Evolutionary conservation across 1,139 yeast genomes (phyloP), one percentile per base, ranked within the genome.

Genomic region (Ogataea hybrid): DNA sequence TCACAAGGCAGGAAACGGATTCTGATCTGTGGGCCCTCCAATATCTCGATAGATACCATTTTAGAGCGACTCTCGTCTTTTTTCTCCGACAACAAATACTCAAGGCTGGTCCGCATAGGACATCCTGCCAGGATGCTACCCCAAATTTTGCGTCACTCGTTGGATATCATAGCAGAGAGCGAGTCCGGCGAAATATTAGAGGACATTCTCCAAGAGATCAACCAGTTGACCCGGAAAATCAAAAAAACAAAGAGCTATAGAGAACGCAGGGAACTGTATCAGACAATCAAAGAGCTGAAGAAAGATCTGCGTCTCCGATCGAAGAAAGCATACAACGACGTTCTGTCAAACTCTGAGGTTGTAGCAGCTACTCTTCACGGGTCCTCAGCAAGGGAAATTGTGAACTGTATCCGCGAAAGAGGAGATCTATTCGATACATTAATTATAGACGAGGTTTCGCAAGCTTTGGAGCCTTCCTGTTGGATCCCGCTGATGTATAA

Each of bases 391-490:
- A 69, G 80, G 54, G 89, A 84, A 39, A 63, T 88, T 7, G 69
- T 74, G 20, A 71, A 75, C 4, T 66, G 78, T 35, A 42, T 51
- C 72, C 75, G 58, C 59, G 62, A 44, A 35, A 37, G 49, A 12
- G 60, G 52, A 23, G 47, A 47, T 33, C 39, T 56, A 28, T 88
- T 92, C 57, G 89, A 87, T 54, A 82, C 95, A 0, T 72, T 92
- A 18, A 85, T 92, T 16, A 89, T 92, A 34, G 98, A 92, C 62
- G 98, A 92, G 62, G 97, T 92, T 0, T 88, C 97, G 0, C 98
- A 92, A 61, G 75, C 97, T 4, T 64, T 90, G 43, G 97, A 92
- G 57, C 96, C 97, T 1, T 96, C 92, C 56, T 89, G 97, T 58
- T 90, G 97, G 97, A 88, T 92, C 23, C 97, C 98, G 0, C 50